Base-by-base conservation (phyloP, 495 filamentous ascomycete species). In the Penicillium dipodomyicola region DNA sequence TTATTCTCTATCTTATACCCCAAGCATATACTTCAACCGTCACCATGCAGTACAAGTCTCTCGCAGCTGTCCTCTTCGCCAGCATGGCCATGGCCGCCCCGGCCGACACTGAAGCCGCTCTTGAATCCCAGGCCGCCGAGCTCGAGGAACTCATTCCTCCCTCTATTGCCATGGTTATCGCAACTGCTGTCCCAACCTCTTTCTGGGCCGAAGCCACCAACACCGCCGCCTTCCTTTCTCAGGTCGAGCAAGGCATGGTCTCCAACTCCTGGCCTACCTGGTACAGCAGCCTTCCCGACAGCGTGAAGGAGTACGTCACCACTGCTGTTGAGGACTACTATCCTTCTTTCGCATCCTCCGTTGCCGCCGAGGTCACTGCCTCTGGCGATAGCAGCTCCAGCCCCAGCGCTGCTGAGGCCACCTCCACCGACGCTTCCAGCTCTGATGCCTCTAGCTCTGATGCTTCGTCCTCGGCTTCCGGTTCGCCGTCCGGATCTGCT, bases 11-110 rank as follows among this genome's bases (percentile, higher is more conserved):
- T 19, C 45, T 50, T 25, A 23, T 32, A 37, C 14, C 9, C 7
- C 14, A 4, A 39, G 6, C 7, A 39, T 14, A 23, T 17, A 5
- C 17, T 30, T 20, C 9, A 37, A 30, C 15, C 52, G 27, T 35
- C 60, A 64, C 8, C 10, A 68, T 68, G 65, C 65, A 68, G 47
- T 67, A 60, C 65, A 67, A 60, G 40, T 47, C 56, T 5, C 49
- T 68, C 29, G 43, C 54, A 10, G 41, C 58, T 29, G 35, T 66
- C 17, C 51, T 68, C 27, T 58, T 66, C 35, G 58, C 63, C 37
- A 54, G 53, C 11, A 54, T 54, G 27, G 60, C 56, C 10, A 10
- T 68, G 14, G 63, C 65, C 27, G 56, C 58, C 40, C 65, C 63
- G 30, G 53, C 63, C 19, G 48, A 63, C 23, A 19, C 12, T 25